These are phyloP conservation scores for Leptoxyphium fumago DNA, from an alignment of 2,329 filamentous ascomycete genomes.

Conservation along the genomic window DNA sequence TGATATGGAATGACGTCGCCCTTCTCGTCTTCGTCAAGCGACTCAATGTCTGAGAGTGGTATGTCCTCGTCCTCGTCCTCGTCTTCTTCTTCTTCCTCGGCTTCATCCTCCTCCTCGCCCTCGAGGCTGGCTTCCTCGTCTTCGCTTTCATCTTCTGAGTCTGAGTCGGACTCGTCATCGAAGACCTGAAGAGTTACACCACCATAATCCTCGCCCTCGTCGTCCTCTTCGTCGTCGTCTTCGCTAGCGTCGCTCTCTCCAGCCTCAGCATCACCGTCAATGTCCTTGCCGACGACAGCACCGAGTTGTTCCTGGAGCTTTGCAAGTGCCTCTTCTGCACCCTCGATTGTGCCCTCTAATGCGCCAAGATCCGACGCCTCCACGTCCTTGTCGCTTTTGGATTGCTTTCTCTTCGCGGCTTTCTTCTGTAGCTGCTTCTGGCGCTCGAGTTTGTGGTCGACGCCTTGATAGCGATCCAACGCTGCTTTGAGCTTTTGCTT, in stretches of 20 bases:
- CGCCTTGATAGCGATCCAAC: slow-evolving; percentile 42
- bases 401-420: slow-evolving; percentile 33
- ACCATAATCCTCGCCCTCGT: slow-evolving; percentile 29
- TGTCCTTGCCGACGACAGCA: slow-evolving; percentile 19
- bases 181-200: slow-evolving; percentile 20
- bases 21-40: slow-evolving; percentile 61
- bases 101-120: slow-evolving; percentile 31
- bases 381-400: slow-evolving; percentile 14
- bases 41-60: slow-evolving; percentile 73
- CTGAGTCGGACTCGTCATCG: slow-evolving; percentile 23
- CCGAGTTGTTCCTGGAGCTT: slow-evolving; percentile 9
- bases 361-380: slow-evolving; percentile 11
- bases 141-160: slow-evolving; percentile 16
- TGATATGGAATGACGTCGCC: slow-evolving; percentile 82
- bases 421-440: slow-evolving; percentile 36
- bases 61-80: slow-evolving; percentile 76
- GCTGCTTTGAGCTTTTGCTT: slow-evolving; percentile 42
- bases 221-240: slow-evolving; percentile 12
- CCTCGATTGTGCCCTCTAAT: slow-evolving; percentile 14
- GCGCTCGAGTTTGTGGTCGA: slow-evolving; percentile 61
- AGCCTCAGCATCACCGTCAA: slow-evolving; percentile 16
- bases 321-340: slow-evolving; percentile 5
- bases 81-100: slow-evolving; percentile 38
- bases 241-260: slow-evolving; percentile 18
- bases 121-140: slow-evolving; percentile 24